Base-by-base conservation (phyloP, 2,329 filamentous ascomycete species). In the Cercospora berteroae region DNA sequence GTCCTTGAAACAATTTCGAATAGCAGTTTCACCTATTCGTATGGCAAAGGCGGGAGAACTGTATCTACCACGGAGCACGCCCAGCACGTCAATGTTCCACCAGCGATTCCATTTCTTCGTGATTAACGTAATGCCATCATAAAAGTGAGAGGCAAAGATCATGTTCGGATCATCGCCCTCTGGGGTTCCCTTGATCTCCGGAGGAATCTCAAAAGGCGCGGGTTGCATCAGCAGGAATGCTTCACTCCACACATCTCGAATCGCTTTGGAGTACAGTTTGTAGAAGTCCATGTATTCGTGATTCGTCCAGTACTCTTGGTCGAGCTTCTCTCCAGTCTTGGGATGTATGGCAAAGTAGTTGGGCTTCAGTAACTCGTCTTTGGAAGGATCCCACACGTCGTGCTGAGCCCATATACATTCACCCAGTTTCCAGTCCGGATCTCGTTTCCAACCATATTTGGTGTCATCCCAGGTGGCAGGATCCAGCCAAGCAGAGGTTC, bases 71-170 rank as follows among this genome's bases (percentile, higher is more conserved):
- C 95, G 90, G 52, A 99, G 83, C 13, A 99, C 87, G 2, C 95
- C 95, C 60, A 99, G 88, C 4, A 99, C 92, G 77, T 99, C 95
- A 7, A 99, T 91, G 73, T 99, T 99, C 91, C 95, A 99, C 16
- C 90, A 89, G 44, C 94, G 90, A 77, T 98, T 99, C 95, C 95
- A 99, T 79, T 97, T 96, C 81, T 99, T 99, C 12, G 93, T 98
- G 86, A 99, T 91, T 4, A 99, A 84, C 0, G 95, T 99, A 65
- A 99, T 90, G 10, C 95, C 95, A 74, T 99, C 95, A 79, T 99
- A 99, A 77, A 92, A 99, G 80, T 99, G 95, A 1, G 94, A 93
- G 9, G 95, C 90, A 78, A 97, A 98, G 2, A 94, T 91, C 86
- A 98, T 90, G 69, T 90, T 92, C 3, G 89, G 88, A 73, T 99